phyloP scores from a whole-genome alignment of 352 stramenopile genomes.

The Phytopythium cucurbitacearum region DNA sequence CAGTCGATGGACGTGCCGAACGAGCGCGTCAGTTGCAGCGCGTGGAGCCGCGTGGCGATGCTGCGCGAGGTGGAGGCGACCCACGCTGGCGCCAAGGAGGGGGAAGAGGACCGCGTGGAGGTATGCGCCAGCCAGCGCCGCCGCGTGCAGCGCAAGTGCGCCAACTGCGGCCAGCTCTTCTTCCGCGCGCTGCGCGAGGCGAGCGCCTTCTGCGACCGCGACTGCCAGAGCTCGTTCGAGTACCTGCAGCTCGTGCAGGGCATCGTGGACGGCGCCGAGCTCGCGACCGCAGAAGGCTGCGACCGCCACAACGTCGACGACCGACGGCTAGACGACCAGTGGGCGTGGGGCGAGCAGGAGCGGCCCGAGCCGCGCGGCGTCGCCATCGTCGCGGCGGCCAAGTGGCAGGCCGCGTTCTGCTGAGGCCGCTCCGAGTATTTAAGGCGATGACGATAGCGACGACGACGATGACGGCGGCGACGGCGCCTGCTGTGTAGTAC shows the following conservation, averaged over 20 bases:
- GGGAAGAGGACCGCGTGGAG: constrained; percentile 1
- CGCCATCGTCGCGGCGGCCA: neutral
- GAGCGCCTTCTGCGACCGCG: constrained; percentile 45
- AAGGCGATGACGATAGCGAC: neutral
- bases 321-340: neutral
- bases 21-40: constrained; percentile 11
- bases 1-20: constrained; percentile 11
- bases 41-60: constrained; percentile 8
- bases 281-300: neutral
- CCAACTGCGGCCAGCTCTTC: constrained; percentile 51
- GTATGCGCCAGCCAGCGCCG: constrained; percentile 13
- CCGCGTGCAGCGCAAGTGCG: constrained; percentile 33
- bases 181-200: constrained; percentile 25
- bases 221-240: constrained; percentile 60
- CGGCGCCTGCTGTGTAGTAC: no score
- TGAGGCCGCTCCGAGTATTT: neutral
- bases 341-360: no score
- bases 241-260: constrained; percentile 43
- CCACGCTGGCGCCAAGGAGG: constrained; percentile 5
- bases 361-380: neutral
- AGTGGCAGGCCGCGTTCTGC: neutral
- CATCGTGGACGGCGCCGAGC: constrained; percentile 24
- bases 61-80: constrained; percentile 3
- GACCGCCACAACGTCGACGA: neutral
- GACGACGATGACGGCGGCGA: no score